Conservation (phyloP, 2,329 filamentous ascomycete species). For the Sodiomyces alkalinus region DNA sequence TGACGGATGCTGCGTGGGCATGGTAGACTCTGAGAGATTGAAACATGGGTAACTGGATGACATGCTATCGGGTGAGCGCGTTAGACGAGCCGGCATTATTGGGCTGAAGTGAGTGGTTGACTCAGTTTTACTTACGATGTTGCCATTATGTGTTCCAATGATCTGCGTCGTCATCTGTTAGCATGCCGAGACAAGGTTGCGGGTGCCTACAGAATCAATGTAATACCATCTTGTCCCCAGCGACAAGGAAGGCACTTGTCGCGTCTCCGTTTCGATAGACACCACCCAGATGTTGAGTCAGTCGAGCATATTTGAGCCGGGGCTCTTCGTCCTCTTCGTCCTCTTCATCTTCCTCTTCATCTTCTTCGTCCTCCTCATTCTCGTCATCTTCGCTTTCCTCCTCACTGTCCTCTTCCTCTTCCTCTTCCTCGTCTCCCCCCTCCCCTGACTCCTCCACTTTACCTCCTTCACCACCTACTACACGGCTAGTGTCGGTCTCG, state of each 20-base stretch:
- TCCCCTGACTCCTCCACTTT: background rate
- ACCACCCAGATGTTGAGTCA: constrained; percentile 64
- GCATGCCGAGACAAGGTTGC: constrained; percentile 2
- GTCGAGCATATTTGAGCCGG: constrained; percentile 76
- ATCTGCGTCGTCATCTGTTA: constrained; percentile 41
- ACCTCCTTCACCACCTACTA: constrained; percentile 7
- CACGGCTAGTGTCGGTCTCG: constrained; percentile 5
- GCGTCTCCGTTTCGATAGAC: constrained; percentile 93
- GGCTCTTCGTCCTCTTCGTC: constrained; percentile 91
- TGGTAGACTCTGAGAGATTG: constrained; percentile 75
- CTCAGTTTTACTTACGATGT: constrained; percentile 80
- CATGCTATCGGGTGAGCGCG: constrained; percentile 41
- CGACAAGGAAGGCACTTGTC: constrained; percentile 78
- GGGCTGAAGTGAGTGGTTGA: no score
- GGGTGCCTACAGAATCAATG: background rate
- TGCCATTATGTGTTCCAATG: constrained; percentile 89
- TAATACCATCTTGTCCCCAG: constrained; percentile 92
- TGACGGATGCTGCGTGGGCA: constrained; percentile 84
- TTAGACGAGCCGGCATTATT: background rate
- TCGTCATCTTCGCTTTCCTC: constrained; percentile 28
- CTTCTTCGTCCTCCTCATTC: constrained; percentile 31
- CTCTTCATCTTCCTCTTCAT: constrained; percentile 53
- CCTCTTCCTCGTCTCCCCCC: constrained; percentile 10
- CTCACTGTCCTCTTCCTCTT: constrained; percentile 10
- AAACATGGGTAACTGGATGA: constrained; percentile 70